Conservation (phyloP, 2,329 filamentous ascomycete genomes). For the Talaromyces sp. region DNA sequence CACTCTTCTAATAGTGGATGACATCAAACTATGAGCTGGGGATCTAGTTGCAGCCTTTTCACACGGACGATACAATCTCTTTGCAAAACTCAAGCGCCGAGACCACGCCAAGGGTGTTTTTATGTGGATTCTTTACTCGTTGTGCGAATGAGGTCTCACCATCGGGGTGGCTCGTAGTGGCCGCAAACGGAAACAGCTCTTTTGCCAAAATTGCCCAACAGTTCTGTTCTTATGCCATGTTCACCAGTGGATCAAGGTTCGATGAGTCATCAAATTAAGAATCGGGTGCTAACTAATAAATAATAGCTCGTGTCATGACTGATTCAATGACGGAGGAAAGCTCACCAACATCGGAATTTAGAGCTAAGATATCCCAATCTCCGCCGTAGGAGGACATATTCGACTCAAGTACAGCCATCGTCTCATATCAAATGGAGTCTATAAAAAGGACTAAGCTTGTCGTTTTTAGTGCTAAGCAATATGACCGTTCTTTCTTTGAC, state of each 20-base stretch:
- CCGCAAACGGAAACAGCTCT: background rate
- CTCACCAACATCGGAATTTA: background rate
- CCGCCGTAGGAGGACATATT: background rate
- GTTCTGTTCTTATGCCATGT: background rate
- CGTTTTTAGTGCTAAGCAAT: slow-evolving; percentile 64
- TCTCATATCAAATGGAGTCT: background rate
- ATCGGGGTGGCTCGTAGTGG: background rate
- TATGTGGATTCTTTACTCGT: background rate
- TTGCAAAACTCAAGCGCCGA: background rate
- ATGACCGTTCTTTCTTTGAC: slow-evolving; percentile 59
- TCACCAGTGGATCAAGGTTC: background rate
- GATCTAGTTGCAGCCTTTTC: background rate
- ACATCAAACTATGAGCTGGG: background rate
- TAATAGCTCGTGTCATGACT: background rate
- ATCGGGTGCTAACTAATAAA: background rate
- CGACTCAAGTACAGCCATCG: background rate
- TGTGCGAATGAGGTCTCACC: background rate
- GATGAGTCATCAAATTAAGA: background rate
- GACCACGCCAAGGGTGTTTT: background rate
- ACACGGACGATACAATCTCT: background rate
- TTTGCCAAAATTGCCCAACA: background rate
- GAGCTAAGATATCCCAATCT: background rate
- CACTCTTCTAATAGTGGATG: background rate
- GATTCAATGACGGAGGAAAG: background rate
- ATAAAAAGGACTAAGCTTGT: slow-evolving; percentile 54